Evolutionary conservation across 148 eudicot species (phyloP).

Genomic region (Arbutus unedo): DNA sequence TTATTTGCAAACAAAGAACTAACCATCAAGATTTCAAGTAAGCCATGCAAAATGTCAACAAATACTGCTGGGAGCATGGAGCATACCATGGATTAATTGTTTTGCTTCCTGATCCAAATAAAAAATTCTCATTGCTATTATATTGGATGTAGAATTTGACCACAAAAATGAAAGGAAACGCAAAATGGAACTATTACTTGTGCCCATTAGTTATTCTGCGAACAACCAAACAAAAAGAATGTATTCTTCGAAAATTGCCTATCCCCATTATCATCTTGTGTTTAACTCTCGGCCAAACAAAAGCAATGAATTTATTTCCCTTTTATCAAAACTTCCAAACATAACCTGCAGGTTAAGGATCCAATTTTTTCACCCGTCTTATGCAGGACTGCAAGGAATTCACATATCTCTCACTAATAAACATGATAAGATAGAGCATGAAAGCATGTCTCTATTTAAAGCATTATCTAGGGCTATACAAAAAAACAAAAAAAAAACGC

Average conservation of each 20-base stretch:
- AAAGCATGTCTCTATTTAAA: too few species aligned
- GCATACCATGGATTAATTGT: background rate
- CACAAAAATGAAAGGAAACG: background rate
- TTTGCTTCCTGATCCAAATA: too few species aligned
- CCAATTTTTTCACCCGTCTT: too few species aligned
- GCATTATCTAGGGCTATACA: too few species aligned
- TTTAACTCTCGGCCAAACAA: background rate
- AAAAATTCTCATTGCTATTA: background rate
- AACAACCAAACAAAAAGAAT: too few species aligned
- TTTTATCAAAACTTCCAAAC: background rate
- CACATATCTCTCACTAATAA: background rate
- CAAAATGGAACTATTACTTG: background rate
- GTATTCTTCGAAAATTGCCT: background rate
- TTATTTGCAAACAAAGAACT: background rate
- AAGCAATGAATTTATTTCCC: background rate
- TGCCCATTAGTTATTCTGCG: background rate
- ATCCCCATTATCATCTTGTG: background rate
- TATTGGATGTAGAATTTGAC: background rate
- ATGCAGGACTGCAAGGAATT: background rate
- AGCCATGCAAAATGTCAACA: background rate
- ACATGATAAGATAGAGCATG: too few species aligned
- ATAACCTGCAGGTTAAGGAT: background rate
- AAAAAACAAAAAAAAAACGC: too few species aligned
- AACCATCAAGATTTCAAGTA: background rate
- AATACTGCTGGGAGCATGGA: background rate